A percentile compares a stretch with the other conserved stretches of the same genome.
These are phyloP conservation scores for Phytopythium sindhum DNA, from an alignment of 352 stramenopile genomes.

Conservation along the genomic window DNA sequence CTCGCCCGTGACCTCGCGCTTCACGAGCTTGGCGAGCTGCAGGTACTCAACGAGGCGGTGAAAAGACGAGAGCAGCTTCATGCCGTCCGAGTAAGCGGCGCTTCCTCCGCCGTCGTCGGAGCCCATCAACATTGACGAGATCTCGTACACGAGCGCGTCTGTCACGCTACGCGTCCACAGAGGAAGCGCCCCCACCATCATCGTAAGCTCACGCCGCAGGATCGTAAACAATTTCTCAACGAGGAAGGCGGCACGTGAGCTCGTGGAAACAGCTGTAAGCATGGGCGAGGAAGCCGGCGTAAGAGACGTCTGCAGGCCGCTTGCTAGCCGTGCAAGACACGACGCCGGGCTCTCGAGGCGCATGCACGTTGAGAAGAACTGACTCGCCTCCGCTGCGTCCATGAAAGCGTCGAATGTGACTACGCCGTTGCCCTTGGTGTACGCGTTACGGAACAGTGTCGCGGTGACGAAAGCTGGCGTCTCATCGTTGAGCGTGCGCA, in stretches of 20 bases:
- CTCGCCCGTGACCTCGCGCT: slow-evolving; percentile 47
- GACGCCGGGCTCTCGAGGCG: slow-evolving; percentile 57
- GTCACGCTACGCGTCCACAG: slow-evolving; percentile 57
- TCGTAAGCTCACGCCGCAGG: slow-evolving; percentile 38
- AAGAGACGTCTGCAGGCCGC: slow-evolving; percentile 1
- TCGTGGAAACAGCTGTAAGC: slow-evolving; percentile 34
- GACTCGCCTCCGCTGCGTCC: slow-evolving; percentile 66
- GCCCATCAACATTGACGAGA: slow-evolving; percentile 43
- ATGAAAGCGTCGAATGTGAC: slow-evolving; percentile 91
- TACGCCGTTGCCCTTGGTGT: slow-evolving; percentile 56
- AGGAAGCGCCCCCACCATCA: slow-evolving; percentile 33
- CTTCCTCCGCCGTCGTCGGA: slow-evolving; percentile 20
- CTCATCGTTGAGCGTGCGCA: slow-evolving; percentile 78
- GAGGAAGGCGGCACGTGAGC: slow-evolving; percentile 39
- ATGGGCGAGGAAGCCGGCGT: slow-evolving; percentile 11
- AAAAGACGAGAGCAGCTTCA: slow-evolving; percentile 54
- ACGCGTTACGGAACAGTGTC: slow-evolving; percentile 61
- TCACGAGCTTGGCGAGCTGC: slow-evolving; percentile 42
- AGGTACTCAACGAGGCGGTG: slow-evolving; percentile 54
- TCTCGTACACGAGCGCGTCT: slow-evolving; percentile 48
- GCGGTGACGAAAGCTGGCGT: slow-evolving; percentile 61
- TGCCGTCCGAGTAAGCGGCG: slow-evolving; percentile 35
- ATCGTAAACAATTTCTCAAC: slow-evolving; percentile 57
- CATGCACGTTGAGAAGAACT: slow-evolving; percentile 90
- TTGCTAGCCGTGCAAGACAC: slow-evolving; percentile 34